phyloP scores from a whole-genome alignment of 176 grass and related monocot species.

The Aegilops umbellulata region DNA sequence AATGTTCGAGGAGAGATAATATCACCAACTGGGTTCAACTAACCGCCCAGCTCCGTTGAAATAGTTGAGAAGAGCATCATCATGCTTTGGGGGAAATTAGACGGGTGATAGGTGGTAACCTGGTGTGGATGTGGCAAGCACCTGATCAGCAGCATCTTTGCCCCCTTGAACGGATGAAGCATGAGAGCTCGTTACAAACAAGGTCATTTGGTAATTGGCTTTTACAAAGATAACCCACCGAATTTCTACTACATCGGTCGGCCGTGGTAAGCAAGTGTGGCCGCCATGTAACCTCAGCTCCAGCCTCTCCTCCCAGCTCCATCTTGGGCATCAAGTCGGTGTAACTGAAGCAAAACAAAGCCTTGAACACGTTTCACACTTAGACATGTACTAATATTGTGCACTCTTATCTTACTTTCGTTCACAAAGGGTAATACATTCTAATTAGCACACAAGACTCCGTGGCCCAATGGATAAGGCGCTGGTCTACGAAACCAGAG shows the following conservation, averaged over 20 bases:
- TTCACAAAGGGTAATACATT: accelerated
- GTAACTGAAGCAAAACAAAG: too few relatives aligned
- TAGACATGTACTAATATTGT: too few relatives aligned
- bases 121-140: conserved; percentile 43
- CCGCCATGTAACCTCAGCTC: too few relatives aligned
- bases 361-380: too few relatives aligned
- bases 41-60: conserved; percentile 67
- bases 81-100: conserved; percentile 67
- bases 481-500: conserved; percentile 99
- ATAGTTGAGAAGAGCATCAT: conserved; percentile 75
- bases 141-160: conserved; percentile 50
- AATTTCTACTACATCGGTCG: conserved; percentile 13
- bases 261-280: too few relatives aligned
- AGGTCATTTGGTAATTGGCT: neutral
- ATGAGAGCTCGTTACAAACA: neutral
- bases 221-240: neutral
- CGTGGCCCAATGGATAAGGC: conserved; percentile 98
- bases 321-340: too few relatives aligned
- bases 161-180: conserved; percentile 28
- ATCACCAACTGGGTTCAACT: conserved; percentile 81
- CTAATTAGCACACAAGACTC: neutral
- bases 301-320: too few relatives aligned
- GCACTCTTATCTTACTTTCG: too few relatives aligned
- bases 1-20: neutral
- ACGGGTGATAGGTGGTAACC: conserved; percentile 36